phyloP scores from a whole-genome alignment of 208 protist species.

The Angomonas ambiguus region DNA sequence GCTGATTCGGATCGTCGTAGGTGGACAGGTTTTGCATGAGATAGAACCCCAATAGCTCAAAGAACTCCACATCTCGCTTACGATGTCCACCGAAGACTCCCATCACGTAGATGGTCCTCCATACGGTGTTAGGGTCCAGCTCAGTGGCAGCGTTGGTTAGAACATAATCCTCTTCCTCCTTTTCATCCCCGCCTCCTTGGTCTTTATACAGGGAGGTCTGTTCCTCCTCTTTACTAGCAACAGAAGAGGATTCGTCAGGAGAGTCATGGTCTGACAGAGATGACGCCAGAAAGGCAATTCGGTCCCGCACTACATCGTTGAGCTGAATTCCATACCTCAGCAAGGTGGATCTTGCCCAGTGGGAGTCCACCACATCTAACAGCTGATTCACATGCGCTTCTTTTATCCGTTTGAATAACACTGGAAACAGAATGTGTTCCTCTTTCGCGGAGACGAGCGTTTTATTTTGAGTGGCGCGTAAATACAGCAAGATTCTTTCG shows the following conservation, averaged over 20 bases:
- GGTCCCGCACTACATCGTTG: slow-evolving; percentile 59
- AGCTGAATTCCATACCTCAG: slow-evolving; percentile 58
- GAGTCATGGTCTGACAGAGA: neutral
- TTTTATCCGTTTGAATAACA: slow-evolving; percentile 41
- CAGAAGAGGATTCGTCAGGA: neutral
- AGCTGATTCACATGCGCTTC: slow-evolving; percentile 48
- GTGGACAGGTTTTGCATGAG: slow-evolving; percentile 57
- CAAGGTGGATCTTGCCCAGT: slow-evolving; percentile 65
- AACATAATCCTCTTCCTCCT: neutral
- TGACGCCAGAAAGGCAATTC: slow-evolving; percentile 51
- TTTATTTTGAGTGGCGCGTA: slow-evolving; percentile 21
- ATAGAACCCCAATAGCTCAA: slow-evolving; percentile 58
- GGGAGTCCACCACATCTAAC: slow-evolving; percentile 57
- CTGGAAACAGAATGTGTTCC: slow-evolving; percentile 68
- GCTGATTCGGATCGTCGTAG: slow-evolving; percentile 53
- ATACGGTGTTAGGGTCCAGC: neutral
- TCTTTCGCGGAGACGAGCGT: slow-evolving; percentile 52
- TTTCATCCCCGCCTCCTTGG: neutral
- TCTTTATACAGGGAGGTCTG: neutral
- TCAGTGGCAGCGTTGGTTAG: neutral
- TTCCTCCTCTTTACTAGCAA: neutral
- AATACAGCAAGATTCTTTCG: neutral
- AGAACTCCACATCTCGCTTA: slow-evolving; percentile 74
- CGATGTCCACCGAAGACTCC: slow-evolving; percentile 61
- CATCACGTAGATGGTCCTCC: slow-evolving; percentile 57